Evolutionary conservation across 108 stramenopile species (phyloP), one percentile per base, ranked within the genome.

Genomic region (Stephanodiscus minutulus): DNA sequence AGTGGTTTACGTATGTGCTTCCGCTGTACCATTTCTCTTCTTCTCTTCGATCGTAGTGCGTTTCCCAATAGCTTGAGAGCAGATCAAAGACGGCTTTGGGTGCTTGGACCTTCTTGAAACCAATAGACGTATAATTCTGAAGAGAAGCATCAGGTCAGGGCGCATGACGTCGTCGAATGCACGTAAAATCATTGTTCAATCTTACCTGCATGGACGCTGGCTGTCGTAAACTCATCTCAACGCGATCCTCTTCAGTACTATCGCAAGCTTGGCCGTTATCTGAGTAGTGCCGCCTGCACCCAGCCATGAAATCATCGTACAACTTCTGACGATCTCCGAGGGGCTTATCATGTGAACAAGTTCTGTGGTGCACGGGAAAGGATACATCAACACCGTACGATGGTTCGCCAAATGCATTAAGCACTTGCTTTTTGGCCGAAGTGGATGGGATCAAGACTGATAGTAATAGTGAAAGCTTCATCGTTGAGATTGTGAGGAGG

Each of bases 381-480:
- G 91, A 91, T 25, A 87, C 87, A 46, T 95, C 91, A 5, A 87
- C 82, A 12, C 93, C 93, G 64, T 92, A 92, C 5, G 73, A 74
- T 9, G 63, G 63, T 50, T 81, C 44, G 13, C 80, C 80, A 46
- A 81, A 70, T 7, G 75, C 74, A 25, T 81, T 76, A 11, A 76
- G 53, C 6, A 66, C 64, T 72, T 67, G 82, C 8, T 66, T 33
- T 15, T 11, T 21, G 41, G 63, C 48, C 44, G 67, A 29, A 27
- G 28, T 35, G 25, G 41, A 22, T 56, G 66, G 21, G 43, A 79
- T 58, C 46, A 61, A 41, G 56, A 68, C 22, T 17, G n/a, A n/a
- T n/a, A 74, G 22, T 22, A 46, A 53, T 15, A 44, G 43, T n/a
- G 67, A 73, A 13, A 73, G 72, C 59, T 81, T 81, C 80, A 81